Evolutionary conservation across 23 red algal genomes (phyloP).

Genomic region (Pyropia haitanensis): DNA sequence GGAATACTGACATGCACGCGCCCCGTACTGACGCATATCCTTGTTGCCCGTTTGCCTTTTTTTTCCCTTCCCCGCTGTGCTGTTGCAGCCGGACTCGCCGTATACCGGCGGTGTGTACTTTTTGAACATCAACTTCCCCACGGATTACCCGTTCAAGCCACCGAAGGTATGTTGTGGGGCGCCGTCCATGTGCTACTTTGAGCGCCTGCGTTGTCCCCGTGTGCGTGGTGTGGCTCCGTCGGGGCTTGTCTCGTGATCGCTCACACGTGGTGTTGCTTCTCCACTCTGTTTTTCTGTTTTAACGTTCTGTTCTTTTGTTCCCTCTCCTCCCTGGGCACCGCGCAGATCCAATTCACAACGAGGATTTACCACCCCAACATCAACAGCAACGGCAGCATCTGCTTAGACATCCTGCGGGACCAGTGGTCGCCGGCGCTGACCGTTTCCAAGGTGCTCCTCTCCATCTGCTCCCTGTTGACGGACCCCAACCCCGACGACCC

Average conservation of each 20-base stretch:
- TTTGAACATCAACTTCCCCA: constrained; percentile 95
- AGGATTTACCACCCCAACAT: constrained; percentile 99
- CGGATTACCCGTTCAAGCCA: constrained; percentile 99
- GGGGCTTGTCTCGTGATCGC: neutral
- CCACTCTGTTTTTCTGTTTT: neutral
- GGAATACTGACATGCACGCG: too few species aligned
- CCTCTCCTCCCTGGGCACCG: neutral
- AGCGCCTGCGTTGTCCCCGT: neutral
- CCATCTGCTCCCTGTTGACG: constrained; percentile 96
- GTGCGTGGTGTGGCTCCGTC: neutral
- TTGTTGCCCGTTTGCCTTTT: constrained; percentile 4
- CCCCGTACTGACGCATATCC: too few species aligned
- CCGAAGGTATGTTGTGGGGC: constrained; percentile 33
- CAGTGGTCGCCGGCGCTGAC: constrained; percentile 97
- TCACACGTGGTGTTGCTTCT: neutral
- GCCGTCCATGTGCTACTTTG: neutral
- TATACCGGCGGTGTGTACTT: constrained; percentile 97
- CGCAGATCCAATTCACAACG: constrained; percentile 79
- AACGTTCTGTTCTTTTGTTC: neutral
- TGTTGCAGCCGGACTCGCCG: constrained; percentile 80
- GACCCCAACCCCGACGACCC: constrained; percentile 99
- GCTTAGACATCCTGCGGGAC: constrained; percentile 94
- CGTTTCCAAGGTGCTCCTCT: constrained; percentile 94
- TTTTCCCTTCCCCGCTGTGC: neutral
- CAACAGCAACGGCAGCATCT: constrained; percentile 97